Conservation (phyloP, 345 rosid genomes). For the Citrus sp. region DNA sequence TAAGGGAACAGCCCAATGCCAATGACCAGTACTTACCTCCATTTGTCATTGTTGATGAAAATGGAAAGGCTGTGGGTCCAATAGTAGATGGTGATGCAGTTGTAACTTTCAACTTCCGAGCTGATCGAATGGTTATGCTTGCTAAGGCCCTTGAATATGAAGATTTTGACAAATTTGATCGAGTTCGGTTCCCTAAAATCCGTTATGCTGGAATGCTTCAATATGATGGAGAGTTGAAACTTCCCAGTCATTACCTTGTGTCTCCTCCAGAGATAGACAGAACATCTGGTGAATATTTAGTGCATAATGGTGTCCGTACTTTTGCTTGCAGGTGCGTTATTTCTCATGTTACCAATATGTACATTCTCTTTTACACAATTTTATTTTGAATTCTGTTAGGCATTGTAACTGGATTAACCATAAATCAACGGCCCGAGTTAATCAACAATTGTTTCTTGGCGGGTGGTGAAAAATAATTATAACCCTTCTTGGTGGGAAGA, state of each 20-base stretch:
- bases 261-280: constrained; percentile 98
- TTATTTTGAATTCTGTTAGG: background rate
- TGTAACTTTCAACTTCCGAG: constrained; percentile 90
- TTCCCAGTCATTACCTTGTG: constrained; percentile 81
- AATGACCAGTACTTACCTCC: constrained; percentile 92
- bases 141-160: constrained; percentile 94
- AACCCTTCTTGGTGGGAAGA: background rate
- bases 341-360: background rate
- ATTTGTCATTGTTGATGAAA: constrained; percentile 82
- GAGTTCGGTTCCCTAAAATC: constrained; percentile 85
- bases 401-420: background rate
- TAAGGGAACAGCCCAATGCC: constrained; percentile 65
- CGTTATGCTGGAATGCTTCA: constrained; percentile 98
- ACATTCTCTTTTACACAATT: background rate
- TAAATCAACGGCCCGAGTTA: background rate
- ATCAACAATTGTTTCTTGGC: background rate
- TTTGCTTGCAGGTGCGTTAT: constrained; percentile 87
- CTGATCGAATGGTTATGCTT: constrained; percentile 94
- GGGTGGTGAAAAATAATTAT: background rate
- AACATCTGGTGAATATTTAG: constrained; percentile 94
- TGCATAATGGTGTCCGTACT: constrained; percentile 69
- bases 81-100: constrained; percentile 94
- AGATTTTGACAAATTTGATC: constrained; percentile 86
- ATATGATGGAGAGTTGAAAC: constrained; percentile 93
- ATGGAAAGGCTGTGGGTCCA: constrained; percentile 79